Base-by-base conservation (phyloP, 2,329 filamentous ascomycete genomes). In the Colletotrichum gigasporum region DNA sequence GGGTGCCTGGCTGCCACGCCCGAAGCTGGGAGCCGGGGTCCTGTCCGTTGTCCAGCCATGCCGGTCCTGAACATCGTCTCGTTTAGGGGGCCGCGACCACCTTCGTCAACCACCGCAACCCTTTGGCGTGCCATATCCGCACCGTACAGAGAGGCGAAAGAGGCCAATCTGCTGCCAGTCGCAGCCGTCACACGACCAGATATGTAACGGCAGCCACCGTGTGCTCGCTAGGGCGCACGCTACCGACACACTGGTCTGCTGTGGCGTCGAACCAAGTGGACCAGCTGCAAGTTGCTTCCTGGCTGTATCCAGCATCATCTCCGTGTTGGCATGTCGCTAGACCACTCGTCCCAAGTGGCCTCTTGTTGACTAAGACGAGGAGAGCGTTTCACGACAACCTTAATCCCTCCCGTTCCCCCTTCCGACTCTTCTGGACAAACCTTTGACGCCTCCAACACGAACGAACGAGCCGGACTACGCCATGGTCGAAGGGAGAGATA, bases 251-350 rank as follows among this genome's bases (percentile, higher is more conserved):
- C 47, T 54, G 47, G 42, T 60, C 48, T 61, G 22, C n/a, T 60
- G 61, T 53, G 61, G 61, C 61, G 47, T 41, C 30, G 61, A 34
- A 7, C 60, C 47, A 48, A 64, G 61, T 61, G 61, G 61, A 64
- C 16, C 48, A 51, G 20, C 32, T 41, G 61, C 55, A 42, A 10
- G 39, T 34, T 44, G 32, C 24, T 30, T 47, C 45, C 34, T 42
- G 30, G 24, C 61, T 48, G 30, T 32, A 64, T 64, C 55, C 9
- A 64, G 61, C 39, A 60, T 53, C 55, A 64, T 64, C 61, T 64
- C 61, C 61, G 61, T 47, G 47, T 41, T 60, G 61, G 39, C 47
- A 60, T 41, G 47, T 60, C 47, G 60, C 55, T 63, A 52, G 48
- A 58, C 35, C 53, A 45, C 53, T 37, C 59, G 20, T 60, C 59